Evolutionary conservation across 1,139 yeast species (phyloP), one percentile per base, ranked within the genome.

Genomic region (Kodamaea anthophila): DNA sequence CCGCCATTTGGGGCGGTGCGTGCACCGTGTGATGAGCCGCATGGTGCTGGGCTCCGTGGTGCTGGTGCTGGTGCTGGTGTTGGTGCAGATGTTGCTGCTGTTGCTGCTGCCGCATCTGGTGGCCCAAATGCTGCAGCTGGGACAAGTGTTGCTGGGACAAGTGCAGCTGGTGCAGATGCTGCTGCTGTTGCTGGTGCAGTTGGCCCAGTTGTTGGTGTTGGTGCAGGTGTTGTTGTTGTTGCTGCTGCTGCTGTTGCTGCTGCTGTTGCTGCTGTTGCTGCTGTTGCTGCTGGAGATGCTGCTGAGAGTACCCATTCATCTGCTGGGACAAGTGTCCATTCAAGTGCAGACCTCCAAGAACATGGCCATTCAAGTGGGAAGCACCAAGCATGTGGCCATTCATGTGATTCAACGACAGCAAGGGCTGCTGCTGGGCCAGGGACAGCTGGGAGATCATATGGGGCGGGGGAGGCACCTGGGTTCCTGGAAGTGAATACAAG

Each of bases 61-160:
- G 42, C 22, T 36, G 43, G 18, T 34, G 38, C 19, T 34, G 39
- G 34, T 34, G 48, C 34, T 23, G 34, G 38, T 28, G 47, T 37
- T 33, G 54, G n/a, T 30, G 32, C n/a, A 24, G 33, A 4, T 31
- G 33, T 21, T 27, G 31, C 12, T 21, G 36, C 18, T 27, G 33
- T 9, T 14, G 32, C 14, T 16, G 35, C 13, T 19, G 34, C 18
- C 30, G 36, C 15, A 21, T 29, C 15, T 29, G 35, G 23, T 31
- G 34, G n/a, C n/a, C n/a, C n/a, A n/a, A n/a, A n/a, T n/a, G n/a
- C 11, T 18, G 27, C 5, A 23, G 34, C 12, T 27, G 34, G n/a
- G 20, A 23, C 21, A 16, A 18, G 26, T 27, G 34, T 10, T 11
- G 23, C 20, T 23, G 26, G 10, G 24, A 5, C 9, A 13, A 18